Evolutionary conservation across 305 asterid species (phyloP), one percentile per base, ranked within the genome.

Genomic region (Fraxinus floribunda): DNA sequence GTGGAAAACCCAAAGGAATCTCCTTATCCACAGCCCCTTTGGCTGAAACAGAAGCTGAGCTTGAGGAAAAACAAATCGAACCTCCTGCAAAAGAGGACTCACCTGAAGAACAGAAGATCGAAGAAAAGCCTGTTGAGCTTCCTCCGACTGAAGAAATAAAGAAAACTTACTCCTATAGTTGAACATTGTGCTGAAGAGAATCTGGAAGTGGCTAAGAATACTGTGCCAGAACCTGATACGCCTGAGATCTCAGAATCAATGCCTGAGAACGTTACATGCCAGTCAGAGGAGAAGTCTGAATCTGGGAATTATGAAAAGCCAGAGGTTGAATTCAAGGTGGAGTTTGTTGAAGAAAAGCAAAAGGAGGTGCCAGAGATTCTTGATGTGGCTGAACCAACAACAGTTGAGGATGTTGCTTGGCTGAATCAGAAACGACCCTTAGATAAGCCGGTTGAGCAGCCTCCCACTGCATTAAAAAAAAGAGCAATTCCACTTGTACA

Each of bases 21-120:
- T 36, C 57, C 81, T 4, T 77, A 73, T 41, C 66, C 75, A 76
- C 81, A 57, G 79, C 76, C 24, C 39, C 89, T 22, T 52, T 57
- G 20, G 41, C 84, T 74, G 92, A 86, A 84, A 20, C 87, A n/a
- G 88, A 80, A 82, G 83, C 38, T 41, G 81, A 85, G 76, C 2
- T 77, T 29, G 86, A 85, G 46, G 90, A 84, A 38, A 82, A 85
- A 71, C 49, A 83, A 87, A 75, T 75, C 1, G 88, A 85, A 82
- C 60, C 84, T 72, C 46, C 83, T n/a, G 30, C 88, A 9, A 85
- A 84, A 82, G 88, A 84, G 83, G 86, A 83, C 30, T 39, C 75
- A 4, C 22, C 80, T 81, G 79, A 83, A 57, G 81, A 80, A 44
- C 86, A 83, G 82, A 87, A 87, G 78, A 77, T n/a, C 8, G 87